Evolutionary conservation across 169 alveolate species (phyloP).

Genomic region (Plasmodium gonderi): DNA sequence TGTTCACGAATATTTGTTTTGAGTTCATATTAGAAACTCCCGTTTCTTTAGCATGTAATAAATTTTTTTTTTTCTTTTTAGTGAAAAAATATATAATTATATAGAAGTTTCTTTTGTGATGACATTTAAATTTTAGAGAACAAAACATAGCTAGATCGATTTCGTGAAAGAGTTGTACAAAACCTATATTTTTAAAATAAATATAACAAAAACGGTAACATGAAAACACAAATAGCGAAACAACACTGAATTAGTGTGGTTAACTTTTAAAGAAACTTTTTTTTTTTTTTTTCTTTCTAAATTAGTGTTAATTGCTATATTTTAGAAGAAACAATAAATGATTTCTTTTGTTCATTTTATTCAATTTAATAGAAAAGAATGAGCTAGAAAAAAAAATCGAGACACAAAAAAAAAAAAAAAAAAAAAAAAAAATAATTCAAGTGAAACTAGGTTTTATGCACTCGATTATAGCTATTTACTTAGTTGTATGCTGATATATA

Average conservation of each 20-base stretch:
- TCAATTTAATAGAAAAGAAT: neutral
- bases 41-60: neutral
- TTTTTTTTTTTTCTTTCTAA: neutral
- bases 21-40: neutral
- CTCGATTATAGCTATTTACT: neutral
- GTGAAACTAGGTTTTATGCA: neutral
- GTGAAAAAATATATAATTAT: neutral
- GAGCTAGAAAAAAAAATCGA: neutral
- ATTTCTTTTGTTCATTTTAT: neutral
- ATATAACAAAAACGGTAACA: neutral
- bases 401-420: neutral
- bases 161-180: neutral
- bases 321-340: neutral
- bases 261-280: neutral
- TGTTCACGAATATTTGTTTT: neutral
- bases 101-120: neutral
- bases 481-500: neutral
- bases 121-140: neutral
- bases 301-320: neutral
- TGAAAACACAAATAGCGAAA: neutral
- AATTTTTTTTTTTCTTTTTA: neutral
- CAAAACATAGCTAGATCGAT: neutral
- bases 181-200: neutral
- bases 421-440: neutral
- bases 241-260: neutral